Base-by-base conservation (phyloP, 352 stramenopile species). In the Globisporangium middletonii region DNA sequence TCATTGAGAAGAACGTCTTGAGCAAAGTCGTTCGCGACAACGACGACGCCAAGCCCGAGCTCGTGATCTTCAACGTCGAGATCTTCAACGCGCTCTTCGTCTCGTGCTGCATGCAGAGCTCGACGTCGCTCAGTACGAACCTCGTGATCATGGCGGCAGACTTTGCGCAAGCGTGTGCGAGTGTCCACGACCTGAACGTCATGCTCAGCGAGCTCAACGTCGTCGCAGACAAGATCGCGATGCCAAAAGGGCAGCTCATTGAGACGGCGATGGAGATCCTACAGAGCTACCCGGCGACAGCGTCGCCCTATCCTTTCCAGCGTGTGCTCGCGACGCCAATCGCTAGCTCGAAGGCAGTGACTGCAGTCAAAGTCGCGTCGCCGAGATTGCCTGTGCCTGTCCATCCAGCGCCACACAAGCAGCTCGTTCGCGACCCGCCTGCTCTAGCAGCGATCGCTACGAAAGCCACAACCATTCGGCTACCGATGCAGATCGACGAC, bases 81-180 rank as follows among this genome's bases (percentile, higher is more conserved):
- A 66, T 80, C 19, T 78, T 74, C 45, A 73, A 68, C 46, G 64
- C 71, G 11, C 53, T 80, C 0, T 83, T 75, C 50, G 63, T 73
- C 35, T 60, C 67, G 3, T 78, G 65, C 37, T 78, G 71, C 23
- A 23, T 23, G 23, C 23, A 23, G 23, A 77, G 65, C 35, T 62
- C 74, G 0, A 63, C 54, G 0, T 78, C 71, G 11, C 53, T 72
- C 28, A 52, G 33, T 30, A 79, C 62, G 3, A 77, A 58, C 4
- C 9, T 68, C 0, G 58, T 56, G 3, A 56, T 85, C 18, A 73
- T 83, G 53, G n/a, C 18, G 4, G 52, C 72, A 3, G 73, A 81
- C 33, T 54, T 73, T 19, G 28, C 63, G 0, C 72, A 81, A n/a
- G 63, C 71, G 7, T 80, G 58, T 38, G 28, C 72, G 0, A 65